Evolutionary conservation across 805 yeast species (phyloP), one percentile per base, ranked within the genome.

Genomic region (Scheffersomyces lignosus): DNA sequence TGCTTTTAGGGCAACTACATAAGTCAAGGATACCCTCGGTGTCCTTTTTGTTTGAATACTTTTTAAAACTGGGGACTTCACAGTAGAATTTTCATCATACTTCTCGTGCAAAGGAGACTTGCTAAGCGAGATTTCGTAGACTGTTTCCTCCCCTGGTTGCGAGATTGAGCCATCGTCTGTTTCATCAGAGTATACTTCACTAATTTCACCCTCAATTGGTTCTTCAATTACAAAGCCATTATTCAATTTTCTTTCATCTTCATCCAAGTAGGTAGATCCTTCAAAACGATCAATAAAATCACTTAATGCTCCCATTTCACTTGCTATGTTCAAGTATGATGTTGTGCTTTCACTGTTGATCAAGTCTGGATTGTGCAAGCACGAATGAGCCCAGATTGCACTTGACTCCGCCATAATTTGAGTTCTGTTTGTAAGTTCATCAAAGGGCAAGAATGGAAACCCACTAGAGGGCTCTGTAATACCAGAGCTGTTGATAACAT

Each of bases 401-500:
- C 78, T 72, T 0, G 91, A 78, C 59, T 91, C 98, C 0, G 83
- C 80, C 29, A 84, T 37, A 1, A 87, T 60, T 43, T 79, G 73
- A 15, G 48, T 41, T 3, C 66, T 43, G 3, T 64, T 43, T 1
- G 49, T 48, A 6, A 85, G 53, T 6, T 67, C 66, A 0, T 66
- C 48, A 1, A 78, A 52, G 1, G 96, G 90, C 28, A 91, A 62
- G 39, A 91, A 77, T 3, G 97, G 97, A 2, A 88, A 77, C 10
- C 65, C 50, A 18, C 30, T 31, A 6, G 26, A 27, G 5, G 40
- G 40, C 10, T 38, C 35, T 4, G 34, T 35, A 37, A 66, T 68
- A 39, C 73, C 72, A 9, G 64, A 63, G 43, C 66, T 66, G 6
- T 62, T 53, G 5, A 80, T 44, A 5, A 78, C 51, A 36, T 75